Conservation (phyloP, 208 protist genomes). For the Leishmania turanica region DNA sequence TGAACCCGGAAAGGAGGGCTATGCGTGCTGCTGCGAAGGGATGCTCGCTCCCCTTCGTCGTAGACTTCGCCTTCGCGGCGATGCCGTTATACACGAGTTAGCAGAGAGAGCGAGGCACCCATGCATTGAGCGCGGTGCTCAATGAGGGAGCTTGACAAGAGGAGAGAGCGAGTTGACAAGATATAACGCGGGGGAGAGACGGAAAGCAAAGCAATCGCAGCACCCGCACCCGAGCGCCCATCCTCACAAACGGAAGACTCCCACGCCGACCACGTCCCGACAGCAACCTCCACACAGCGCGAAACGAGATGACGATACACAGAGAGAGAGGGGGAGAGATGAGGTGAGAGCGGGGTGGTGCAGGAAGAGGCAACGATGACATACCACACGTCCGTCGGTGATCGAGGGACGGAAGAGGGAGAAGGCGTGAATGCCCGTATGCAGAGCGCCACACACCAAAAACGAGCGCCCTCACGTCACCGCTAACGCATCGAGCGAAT, state of each 20-base stretch:
- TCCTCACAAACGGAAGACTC: background rate
- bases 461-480: background rate
- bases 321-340: background rate
- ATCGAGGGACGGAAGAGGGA: background rate
- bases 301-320: background rate
- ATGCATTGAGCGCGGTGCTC: background rate
- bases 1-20: background rate
- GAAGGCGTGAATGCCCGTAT: background rate
- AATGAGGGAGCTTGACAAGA: background rate
- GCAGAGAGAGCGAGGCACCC: background rate
- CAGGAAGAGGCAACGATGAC: background rate
- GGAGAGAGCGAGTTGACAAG: background rate
- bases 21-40: background rate
- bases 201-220: background rate
- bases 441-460: background rate
- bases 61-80: background rate
- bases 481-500: background rate
- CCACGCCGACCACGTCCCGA: background rate
- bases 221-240: background rate
- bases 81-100: background rate
- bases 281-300: background rate
- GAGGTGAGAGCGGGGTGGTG: background rate
- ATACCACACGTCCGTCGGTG: background rate
- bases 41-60: background rate
- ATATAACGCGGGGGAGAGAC: background rate